Evolutionary conservation across 2,329 filamentous ascomycete genomes (phyloP).

Genomic region (Dactylellina leptospora): DNA sequence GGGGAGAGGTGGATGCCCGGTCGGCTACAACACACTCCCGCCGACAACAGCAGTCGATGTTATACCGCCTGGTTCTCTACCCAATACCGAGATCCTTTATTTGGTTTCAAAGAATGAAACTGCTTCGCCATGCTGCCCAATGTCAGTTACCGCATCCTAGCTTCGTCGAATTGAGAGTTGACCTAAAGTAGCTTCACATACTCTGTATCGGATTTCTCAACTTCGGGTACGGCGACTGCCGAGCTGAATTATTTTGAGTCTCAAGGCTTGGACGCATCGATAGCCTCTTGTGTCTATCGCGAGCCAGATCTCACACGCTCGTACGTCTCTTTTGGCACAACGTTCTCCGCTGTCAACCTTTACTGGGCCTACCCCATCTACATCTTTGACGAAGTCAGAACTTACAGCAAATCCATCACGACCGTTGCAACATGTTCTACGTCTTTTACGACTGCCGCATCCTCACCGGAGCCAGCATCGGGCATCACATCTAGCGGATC

Average conservation of each 20-base stretch:
- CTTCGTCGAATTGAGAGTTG: neutral
- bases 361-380: conserved; percentile 3
- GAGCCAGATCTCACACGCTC: neutral
- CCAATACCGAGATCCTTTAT: neutral
- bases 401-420: too few species aligned
- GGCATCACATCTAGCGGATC: too few species aligned
- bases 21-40: neutral
- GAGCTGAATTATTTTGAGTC: neutral
- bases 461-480: too few species aligned
- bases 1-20: neutral
- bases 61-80: neutral
- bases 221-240: neutral
- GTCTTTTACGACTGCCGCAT: too few species aligned
- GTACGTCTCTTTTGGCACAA: neutral
- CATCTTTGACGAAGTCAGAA: neutral
- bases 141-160: neutral
- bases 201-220: neutral
- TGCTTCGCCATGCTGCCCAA: neutral
- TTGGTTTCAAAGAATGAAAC: neutral
- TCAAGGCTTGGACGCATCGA: neutral
- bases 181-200: neutral
- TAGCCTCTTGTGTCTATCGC: conserved; percentile 1
- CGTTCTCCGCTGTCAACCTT: neutral
- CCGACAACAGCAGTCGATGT: neutral
- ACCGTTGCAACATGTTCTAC: too few species aligned